A percentile compares a stretch with the other conserved stretches of the same genome.
These are phyloP conservation scores for Lactifluus pinguis DNA, from an alignment of 768 basidiomycete species.

Conservation along the genomic window DNA sequence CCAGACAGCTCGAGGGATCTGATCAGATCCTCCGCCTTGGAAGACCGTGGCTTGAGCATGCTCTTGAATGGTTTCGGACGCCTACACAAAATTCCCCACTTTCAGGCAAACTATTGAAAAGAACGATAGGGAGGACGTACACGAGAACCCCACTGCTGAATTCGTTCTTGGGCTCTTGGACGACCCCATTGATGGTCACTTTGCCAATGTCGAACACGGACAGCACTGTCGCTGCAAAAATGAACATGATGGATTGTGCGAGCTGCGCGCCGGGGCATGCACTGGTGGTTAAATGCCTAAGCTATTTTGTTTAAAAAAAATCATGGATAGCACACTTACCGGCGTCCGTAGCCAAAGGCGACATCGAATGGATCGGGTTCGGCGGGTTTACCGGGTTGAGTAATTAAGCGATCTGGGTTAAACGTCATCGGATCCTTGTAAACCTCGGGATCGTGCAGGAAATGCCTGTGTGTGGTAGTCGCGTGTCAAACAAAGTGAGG, in stretches of 20 bases:
- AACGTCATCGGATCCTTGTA: slow-evolving; percentile 25
- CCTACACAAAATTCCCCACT: neutral
- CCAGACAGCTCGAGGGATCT: slow-evolving; percentile 8
- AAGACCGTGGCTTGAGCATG: slow-evolving; percentile 19
- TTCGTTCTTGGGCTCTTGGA: slow-evolving; percentile 13
- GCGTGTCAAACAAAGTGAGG: neutral
- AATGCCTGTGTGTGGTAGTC: slow-evolving; percentile 20
- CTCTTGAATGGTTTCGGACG: slow-evolving; percentile 22
- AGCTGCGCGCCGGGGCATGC: slow-evolving; percentile 19
- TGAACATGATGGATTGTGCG: slow-evolving; percentile 19
- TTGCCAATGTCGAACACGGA: slow-evolving; percentile 18
- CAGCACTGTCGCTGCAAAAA: slow-evolving; percentile 17
- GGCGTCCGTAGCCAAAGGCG: slow-evolving; percentile 24
- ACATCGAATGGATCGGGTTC: slow-evolving; percentile 19
- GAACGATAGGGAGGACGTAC: neutral
- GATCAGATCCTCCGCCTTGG: slow-evolving; percentile 16
- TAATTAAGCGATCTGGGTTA: slow-evolving; percentile 26
- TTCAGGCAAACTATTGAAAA: no score
- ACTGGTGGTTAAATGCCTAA: neutral
- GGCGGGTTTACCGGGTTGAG: slow-evolving; percentile 10
- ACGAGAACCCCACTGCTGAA: slow-evolving; percentile 17
- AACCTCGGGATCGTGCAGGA: slow-evolving; percentile 25
- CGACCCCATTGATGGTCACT: slow-evolving; percentile 12
- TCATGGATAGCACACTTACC: slow-evolving; percentile 10
- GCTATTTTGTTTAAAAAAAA: no score